Percentiles rank a stretch among this genome's conserved stretches.
Conservation (phyloP, 176 grass and related monocot species). For the Otatea glauca region DNA sequence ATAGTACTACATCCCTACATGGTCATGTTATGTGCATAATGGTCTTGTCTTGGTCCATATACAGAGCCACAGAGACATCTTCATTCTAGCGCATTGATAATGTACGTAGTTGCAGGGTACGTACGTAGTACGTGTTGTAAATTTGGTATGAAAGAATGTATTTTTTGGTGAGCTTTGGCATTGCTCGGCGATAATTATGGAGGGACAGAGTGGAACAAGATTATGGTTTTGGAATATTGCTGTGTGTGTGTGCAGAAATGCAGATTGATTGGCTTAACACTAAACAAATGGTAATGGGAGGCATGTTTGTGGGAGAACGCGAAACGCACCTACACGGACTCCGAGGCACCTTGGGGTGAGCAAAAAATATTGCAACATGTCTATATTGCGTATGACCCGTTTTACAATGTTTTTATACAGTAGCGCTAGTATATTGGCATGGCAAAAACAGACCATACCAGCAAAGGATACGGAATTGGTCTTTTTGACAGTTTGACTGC, state of each 20-base stretch:
- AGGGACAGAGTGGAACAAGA: constrained; percentile 19
- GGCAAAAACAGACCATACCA: background rate
- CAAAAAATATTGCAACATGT: background rate
- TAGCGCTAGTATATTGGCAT: background rate
- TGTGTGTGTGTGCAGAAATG: background rate
- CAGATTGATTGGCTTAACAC: constrained; percentile 2
- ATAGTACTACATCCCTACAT: constrained; percentile 32
- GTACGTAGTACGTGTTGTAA: background rate
- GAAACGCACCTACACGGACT: constrained; percentile 49
- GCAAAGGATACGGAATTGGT: background rate
- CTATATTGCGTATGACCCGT: background rate
- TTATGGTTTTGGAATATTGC: constrained; percentile 34
- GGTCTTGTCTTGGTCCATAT: constrained; percentile 30
- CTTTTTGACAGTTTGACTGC: background rate
- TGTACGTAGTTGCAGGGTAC: background rate
- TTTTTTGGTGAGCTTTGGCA: background rate
- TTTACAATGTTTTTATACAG: background rate
- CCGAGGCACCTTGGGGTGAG: constrained; percentile 45
- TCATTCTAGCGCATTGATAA: background rate
- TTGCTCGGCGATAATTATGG: background rate
- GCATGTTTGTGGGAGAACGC: constrained; percentile 58
- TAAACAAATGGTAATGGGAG: constrained; percentile 23
- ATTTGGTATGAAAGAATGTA: background rate
- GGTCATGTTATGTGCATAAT: constrained; percentile 16
- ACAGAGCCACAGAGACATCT: constrained; percentile 2